Conservation (phyloP, 108 stramenopile genomes). For the Skeletonema tropicum region DNA sequence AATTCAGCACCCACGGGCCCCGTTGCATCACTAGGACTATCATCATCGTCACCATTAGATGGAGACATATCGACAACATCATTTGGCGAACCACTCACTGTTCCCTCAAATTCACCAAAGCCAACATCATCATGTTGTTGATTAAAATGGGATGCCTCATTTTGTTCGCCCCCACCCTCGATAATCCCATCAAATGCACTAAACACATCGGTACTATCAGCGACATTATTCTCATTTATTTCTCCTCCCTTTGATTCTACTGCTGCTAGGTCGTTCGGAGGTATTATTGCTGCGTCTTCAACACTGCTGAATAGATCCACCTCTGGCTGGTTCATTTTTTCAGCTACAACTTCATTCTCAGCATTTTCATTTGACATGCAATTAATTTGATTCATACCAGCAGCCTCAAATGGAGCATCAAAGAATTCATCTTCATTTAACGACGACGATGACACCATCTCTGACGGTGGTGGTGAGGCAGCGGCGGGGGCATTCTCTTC, state of each 20-base stretch:
- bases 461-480: background rate
- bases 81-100: background rate
- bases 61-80: background rate
- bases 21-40: background rate
- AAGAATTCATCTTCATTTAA: background rate
- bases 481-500: background rate
- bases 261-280: background rate
- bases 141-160: background rate
- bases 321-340: background rate
- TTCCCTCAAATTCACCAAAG: background rate
- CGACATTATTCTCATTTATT: background rate
- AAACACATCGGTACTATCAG: background rate
- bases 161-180: background rate
- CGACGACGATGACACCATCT: background rate
- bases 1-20: background rate
- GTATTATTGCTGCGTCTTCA: background rate
- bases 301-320: background rate
- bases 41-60: background rate
- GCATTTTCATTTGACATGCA: background rate
- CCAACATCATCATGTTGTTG: background rate
- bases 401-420: background rate
- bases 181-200: conserved; percentile 1
- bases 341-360: background rate
- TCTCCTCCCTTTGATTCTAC: background rate
- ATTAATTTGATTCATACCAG: background rate